Base-by-base conservation (phyloP, 345 rosid species). In the Brassica incana region DNA sequence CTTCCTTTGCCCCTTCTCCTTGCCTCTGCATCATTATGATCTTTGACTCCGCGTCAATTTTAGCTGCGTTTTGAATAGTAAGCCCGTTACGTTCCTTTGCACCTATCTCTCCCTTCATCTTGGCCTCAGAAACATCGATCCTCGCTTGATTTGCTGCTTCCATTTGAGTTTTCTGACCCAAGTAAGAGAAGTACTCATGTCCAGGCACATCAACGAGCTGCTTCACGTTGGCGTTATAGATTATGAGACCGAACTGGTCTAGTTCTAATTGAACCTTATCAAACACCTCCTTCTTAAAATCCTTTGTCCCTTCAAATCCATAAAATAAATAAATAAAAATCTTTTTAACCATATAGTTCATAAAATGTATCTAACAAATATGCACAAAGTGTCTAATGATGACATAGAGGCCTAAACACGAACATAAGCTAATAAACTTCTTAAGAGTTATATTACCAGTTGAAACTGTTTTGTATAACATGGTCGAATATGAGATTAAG, bases 111-210 rank as follows among this genome's bases (percentile, higher is more conserved):
- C 98, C 94, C 66, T 91, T 90, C 95, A 90, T 91, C 83, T 56
- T 83, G 3, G 95, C 97, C 85, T 91, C 97, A 0, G 94, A 72
- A 0, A 89, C 98, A 48, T 91, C 98, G 9, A 93, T 75, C 73
- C 40, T 90, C 0, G 95, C 94, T 32, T 91, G 95, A 72, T 91
- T 90, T 2, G 92, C 94, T 0, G 97, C 97, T 76, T 93, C 97
- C 94, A 85, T 89, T 77, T 90, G 98, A 0, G 97, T 91, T 83
- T 91, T 91, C n/a, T 90, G 92, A 9, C 98, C 97, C 84, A 93
- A 70, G 70, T 90, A 90, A 67, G 92, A 91, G 81, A 93, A 93
- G 77, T 90, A 91, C 80, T 93, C 94, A 29, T 91, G 91, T 3
- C 97, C 95, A 1, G 84, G 89, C n/a, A 90, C 98, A 56, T 93